These are phyloP conservation scores for Fagus sylvatica DNA, from an alignment of 306 rosid species.

Conservation along the genomic window DNA sequence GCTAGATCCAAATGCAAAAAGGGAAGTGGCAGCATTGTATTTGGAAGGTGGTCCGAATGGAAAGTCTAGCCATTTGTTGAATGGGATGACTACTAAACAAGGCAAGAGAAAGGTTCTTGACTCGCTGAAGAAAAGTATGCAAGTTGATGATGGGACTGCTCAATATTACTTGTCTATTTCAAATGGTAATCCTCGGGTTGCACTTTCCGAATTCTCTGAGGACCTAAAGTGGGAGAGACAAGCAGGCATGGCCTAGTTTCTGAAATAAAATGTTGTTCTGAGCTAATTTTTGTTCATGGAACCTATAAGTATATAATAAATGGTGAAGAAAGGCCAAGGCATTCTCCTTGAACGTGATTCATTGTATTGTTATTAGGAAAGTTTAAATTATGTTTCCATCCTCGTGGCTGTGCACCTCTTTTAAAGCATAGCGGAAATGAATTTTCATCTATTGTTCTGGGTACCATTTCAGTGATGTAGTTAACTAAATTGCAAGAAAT, in stretches of 20 bases:
- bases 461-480: no score
- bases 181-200: slow-evolving; percentile 87
- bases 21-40: slow-evolving; percentile 91
- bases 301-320: slow-evolving; percentile 17
- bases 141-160: slow-evolving; percentile 84
- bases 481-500: no score
- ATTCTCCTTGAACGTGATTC: no score
- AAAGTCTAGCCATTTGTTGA: slow-evolving; percentile 21
- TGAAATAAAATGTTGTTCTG: background rate
- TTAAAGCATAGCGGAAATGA: no score
- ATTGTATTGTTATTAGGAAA: no score
- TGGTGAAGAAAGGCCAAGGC: slow-evolving; percentile 8
- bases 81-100: slow-evolving; percentile 45
- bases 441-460: no score
- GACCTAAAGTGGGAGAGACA: slow-evolving; percentile 85
- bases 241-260: slow-evolving; percentile 37
- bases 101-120: slow-evolving; percentile 68
- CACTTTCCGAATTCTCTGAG: slow-evolving; percentile 69
- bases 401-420: no score
- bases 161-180: slow-evolving; percentile 80
- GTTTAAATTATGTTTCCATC: no score
- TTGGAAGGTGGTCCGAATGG: slow-evolving; percentile 55
- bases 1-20: slow-evolving; percentile 71
- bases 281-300: background rate
- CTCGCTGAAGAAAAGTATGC: slow-evolving; percentile 86